These are phyloP conservation scores for Tetracladium setigerum DNA, from an alignment of 495 filamentous ascomycete species.

Conservation along the genomic window DNA sequence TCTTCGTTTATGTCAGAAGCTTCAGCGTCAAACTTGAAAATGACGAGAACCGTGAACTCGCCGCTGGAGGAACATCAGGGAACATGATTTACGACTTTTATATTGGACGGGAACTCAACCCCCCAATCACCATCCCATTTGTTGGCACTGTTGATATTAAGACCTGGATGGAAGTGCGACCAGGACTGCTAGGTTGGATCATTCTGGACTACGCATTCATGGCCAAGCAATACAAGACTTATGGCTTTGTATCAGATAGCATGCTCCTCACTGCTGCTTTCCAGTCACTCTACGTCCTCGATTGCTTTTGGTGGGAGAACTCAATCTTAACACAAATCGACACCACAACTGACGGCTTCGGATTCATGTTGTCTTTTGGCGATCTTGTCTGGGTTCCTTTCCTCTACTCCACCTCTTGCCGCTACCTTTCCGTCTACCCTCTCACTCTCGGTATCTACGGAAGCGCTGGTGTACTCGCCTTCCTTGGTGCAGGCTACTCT, in stretches of 20 bases:
- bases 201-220: constrained; percentile 79
- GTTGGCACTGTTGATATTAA: constrained; percentile 87
- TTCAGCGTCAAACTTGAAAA: constrained; percentile 72
- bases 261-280: constrained; percentile 75
- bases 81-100: constrained; percentile 94
- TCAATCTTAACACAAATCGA: constrained; percentile 95
- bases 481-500: constrained; percentile 64
- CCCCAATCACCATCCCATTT: constrained; percentile 70
- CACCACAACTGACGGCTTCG: constrained; percentile 90
- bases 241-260: constrained; percentile 78
- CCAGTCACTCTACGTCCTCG: constrained; percentile 80
- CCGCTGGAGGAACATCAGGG: constrained; percentile 72
- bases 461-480: constrained; percentile 49
- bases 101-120: constrained; percentile 95
- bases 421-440: constrained; percentile 84
- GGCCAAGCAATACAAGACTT: constrained; percentile 77
- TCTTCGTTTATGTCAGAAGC: constrained; percentile 71
- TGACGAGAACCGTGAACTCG: constrained; percentile 64
- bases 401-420: constrained; percentile 74
- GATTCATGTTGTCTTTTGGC: constrained; percentile 93
- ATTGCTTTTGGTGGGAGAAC: constrained; percentile 83
- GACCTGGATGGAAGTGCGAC: constrained; percentile 81
- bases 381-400: constrained; percentile 94
- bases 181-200: constrained; percentile 86
- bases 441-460: constrained; percentile 62